Evolutionary conservation across 1,284 basidiomycete genomes (phyloP).

Genomic region (Cryptococcus amylolentus): DNA sequence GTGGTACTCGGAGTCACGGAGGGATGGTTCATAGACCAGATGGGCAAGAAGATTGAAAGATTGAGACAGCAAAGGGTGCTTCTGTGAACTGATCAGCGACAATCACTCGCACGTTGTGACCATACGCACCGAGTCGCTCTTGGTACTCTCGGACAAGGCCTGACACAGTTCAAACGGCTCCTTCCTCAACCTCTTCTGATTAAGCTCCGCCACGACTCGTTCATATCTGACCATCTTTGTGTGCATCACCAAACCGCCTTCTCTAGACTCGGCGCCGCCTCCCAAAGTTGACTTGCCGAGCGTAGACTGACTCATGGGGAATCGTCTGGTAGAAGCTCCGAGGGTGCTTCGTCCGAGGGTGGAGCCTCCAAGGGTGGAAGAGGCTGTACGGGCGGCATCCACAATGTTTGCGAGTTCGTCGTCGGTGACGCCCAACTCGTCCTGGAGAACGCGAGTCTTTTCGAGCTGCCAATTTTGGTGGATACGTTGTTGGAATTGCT

Average conservation of each 20-base stretch:
- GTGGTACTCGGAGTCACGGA: conserved; percentile 33
- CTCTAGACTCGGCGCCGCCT: conserved; percentile 25
- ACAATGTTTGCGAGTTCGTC: conserved; percentile 38
- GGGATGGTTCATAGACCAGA: conserved; percentile 52
- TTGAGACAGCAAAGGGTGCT: conserved; percentile 46
- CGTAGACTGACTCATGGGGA: conserved; percentile 37
- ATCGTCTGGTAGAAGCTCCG: conserved; percentile 34
- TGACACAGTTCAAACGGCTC: conserved; percentile 36
- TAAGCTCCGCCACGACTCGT: conserved; percentile 65
- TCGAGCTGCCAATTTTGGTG: conserved; percentile 44
- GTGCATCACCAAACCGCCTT: conserved; percentile 59
- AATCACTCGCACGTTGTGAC: conserved; percentile 2
- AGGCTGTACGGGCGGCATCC: conserved; percentile 4
- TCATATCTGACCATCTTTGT: conserved; percentile 95
- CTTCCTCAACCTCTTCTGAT: conserved; percentile 36
- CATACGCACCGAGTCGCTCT: conserved; percentile 30
- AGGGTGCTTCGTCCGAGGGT: conserved; percentile 32
- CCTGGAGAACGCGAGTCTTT: conserved; percentile 42
- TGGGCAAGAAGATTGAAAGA: conserved; percentile 49
- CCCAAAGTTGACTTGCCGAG: conserved; percentile 22
- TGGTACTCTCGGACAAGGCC: conserved; percentile 34
- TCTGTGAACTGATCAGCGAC: conserved; percentile 22
- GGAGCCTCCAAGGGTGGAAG: conserved; percentile 20
- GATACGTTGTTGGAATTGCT: conserved; percentile 44
- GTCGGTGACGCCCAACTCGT: conserved; percentile 47